Evolutionary conservation across 2,329 filamentous ascomycete genomes (phyloP).

Genomic region (Sclerotinia trifoliorum): DNA sequence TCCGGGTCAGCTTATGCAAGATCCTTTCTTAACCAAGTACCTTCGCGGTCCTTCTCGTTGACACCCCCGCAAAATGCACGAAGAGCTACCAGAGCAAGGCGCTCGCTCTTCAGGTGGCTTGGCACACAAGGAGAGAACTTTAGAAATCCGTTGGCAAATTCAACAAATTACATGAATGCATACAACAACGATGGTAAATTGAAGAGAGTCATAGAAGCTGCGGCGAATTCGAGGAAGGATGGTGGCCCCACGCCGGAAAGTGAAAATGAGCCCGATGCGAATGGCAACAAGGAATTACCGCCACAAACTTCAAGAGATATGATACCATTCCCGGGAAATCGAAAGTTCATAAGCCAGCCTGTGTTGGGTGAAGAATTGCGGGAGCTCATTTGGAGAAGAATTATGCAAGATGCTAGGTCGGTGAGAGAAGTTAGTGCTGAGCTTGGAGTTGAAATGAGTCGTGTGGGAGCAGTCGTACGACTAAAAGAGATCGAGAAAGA

Average conservation of each 20-base stretch:
- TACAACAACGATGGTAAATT: conserved; percentile 37
- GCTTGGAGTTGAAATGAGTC: conserved; percentile 64
- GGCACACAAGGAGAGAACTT: conserved; percentile 33
- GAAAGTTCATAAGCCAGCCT: conserved; percentile 56
- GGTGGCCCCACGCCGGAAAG: conserved; percentile 11
- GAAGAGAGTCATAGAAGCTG: conserved; percentile 31
- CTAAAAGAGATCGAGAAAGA: conserved; percentile 68
- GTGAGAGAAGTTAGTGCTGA: conserved; percentile 63
- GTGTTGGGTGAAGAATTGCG: conserved; percentile 64
- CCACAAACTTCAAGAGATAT: conserved; percentile 31
- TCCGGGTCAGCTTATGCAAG: conserved; percentile 30
- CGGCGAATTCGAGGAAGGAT: conserved; percentile 6
- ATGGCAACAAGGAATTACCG: conserved; percentile 29
- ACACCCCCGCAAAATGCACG: conserved; percentile 32
- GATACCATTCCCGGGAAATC: conserved; percentile 62
- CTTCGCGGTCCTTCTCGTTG: conserved; percentile 39
- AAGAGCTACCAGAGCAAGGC: conserved; percentile 36
- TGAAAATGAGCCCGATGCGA: conserved; percentile 10
- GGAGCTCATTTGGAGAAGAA: conserved; percentile 60
- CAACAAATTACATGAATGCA: conserved; percentile 40
- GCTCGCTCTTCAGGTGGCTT: conserved; percentile 38
- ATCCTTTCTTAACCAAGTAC: conserved; percentile 30
- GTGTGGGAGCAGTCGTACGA: conserved; percentile 68
- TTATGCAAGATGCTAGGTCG: conserved; percentile 55
- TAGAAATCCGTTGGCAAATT: conserved; percentile 33